Evolutionary conservation across 805 yeast species (phyloP), one percentile per base, ranked within the genome.

Genomic region (Hanseniaspora singularis): DNA sequence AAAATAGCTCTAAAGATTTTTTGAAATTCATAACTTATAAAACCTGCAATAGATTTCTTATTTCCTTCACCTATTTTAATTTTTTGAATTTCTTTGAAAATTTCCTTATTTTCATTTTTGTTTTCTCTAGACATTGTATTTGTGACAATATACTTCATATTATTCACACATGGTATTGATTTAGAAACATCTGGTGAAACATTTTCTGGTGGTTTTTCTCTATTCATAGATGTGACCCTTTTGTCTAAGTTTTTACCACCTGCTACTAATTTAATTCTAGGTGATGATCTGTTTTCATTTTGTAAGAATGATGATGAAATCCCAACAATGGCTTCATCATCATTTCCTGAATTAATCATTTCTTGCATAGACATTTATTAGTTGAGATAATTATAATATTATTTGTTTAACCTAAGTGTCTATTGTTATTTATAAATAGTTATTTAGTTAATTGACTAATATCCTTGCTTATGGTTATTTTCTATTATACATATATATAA

Each of bases 1-100:
- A 47, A 31, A 4, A 38, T n/a, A 2, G 30, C n/a, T 10, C 34
- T 30, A 12, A 51, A 57, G 23, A 58, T 54, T 2, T 57, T 37
- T 28, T 53, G 39, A 5, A 41, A 24, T 22, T 28, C 40, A 18
- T 41, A 18, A 14, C 30, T 6, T 2, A 41, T 26, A 15, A 42
- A 32, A 16, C 46, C 51, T 3, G 37, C 33, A 19, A 46, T 33
- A 11, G 42, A 33, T 30, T 45, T 49, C 19, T 38, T 36, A 27
- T 45, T 46, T 7, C 31, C 39, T 24, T 33, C 39, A 16, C 36
- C 46, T 10, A 33, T 41, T 11, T 33, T 32, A n/a, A 28, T 28
- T 11, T 28, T 36, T 16, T 18, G 6, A 6, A 3, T 18, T 8
- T 27, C 19, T 22, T 42, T 36, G 23, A 27, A 42, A 4, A 42